Conservation (phyloP, 2,329 filamentous ascomycete genomes). For the Coniochaeta hoffmannii region DNA sequence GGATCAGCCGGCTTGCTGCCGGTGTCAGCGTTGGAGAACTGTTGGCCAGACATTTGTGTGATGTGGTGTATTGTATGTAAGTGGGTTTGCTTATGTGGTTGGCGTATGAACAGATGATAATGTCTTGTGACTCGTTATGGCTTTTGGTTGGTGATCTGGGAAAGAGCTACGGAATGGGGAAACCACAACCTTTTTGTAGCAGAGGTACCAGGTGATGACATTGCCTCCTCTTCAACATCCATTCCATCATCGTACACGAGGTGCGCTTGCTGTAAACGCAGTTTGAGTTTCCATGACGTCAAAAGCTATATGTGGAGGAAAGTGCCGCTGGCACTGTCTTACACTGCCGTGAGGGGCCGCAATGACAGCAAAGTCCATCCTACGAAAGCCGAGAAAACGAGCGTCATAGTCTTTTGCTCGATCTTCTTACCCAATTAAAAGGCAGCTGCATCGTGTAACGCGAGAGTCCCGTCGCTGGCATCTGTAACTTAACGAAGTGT, state of each 20-base stretch:
- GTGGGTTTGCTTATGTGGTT: background rate
- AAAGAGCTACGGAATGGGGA: background rate
- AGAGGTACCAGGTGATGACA: background rate
- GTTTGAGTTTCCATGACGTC: background rate
- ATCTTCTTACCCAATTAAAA: background rate
- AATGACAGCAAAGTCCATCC: background rate
- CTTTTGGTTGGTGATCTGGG: background rate
- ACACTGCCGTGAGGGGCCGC: constrained; percentile 1
- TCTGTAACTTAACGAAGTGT: too few species aligned
- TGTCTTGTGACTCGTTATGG: background rate
- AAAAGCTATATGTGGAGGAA: background rate
- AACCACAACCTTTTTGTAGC: background rate
- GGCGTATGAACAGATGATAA: background rate
- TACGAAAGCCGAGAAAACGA: background rate
- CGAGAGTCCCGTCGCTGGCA: background rate
- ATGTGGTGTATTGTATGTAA: background rate
- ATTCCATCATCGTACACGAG: background rate
- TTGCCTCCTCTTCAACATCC: background rate
- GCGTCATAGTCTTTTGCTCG: background rate
- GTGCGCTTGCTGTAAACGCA: background rate
- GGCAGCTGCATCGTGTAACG: background rate
- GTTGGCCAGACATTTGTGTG: constrained; percentile 6
- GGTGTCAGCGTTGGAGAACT: constrained; percentile 52
- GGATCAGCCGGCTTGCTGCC: constrained; percentile 63
- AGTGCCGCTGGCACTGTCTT: background rate